phyloP scores from a whole-genome alignment of 148 eudicot genomes.

The Dysphania ambrosioides region DNA sequence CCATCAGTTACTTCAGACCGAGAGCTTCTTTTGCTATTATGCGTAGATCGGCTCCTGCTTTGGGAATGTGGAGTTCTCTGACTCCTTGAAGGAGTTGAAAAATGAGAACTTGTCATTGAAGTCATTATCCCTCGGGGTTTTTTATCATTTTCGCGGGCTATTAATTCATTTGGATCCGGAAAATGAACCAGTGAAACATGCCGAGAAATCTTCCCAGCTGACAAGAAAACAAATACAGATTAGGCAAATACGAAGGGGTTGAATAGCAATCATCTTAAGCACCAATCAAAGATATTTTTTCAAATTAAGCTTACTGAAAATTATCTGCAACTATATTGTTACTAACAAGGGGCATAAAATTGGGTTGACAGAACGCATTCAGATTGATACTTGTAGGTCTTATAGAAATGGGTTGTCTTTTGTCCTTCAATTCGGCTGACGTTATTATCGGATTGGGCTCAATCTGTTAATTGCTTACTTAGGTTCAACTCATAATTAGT shows the following conservation, averaged over 20 bases:
- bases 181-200: constrained; percentile 72
- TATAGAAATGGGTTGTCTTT: too few species aligned
- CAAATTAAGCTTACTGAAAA: background rate
- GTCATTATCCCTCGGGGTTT: constrained; percentile 29
- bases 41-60: constrained; percentile 33
- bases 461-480: too few species aligned
- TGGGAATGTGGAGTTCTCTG: constrained; percentile 27
- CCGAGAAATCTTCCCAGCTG: constrained; percentile 82
- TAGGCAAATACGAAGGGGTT: background rate
- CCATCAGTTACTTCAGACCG: constrained; percentile 34
- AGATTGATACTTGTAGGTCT: too few species aligned
- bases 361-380: too few species aligned
- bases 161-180: constrained; percentile 65
- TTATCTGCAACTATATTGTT: background rate
- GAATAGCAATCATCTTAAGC: background rate
- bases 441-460: too few species aligned
- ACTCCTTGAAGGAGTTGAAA: constrained; percentile 38
- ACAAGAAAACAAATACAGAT: background rate
- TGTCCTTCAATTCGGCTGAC: too few species aligned
- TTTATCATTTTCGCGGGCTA: constrained; percentile 21
- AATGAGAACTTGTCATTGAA: constrained; percentile 39
- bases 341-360: too few species aligned
- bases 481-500: too few species aligned
- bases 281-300: too few species aligned
- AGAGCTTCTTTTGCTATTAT: constrained; percentile 40